phyloP scores from a whole-genome alignment of 148 eudicot genomes.

The Cornus controversa region DNA sequence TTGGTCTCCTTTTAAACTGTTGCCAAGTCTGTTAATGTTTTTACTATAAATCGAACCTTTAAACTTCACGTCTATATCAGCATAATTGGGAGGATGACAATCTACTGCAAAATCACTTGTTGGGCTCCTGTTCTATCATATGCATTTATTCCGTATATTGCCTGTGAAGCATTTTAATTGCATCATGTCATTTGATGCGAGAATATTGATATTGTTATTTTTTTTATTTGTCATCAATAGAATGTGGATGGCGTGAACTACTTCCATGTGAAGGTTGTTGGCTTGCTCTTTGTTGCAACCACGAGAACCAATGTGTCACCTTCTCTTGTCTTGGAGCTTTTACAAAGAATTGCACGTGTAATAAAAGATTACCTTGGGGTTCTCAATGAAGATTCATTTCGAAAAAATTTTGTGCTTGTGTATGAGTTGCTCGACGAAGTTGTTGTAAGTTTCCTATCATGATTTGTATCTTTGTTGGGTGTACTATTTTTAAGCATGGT shows the following conservation, averaged over 20 bases:
- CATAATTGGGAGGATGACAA: not conserved
- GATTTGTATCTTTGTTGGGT: not conserved
- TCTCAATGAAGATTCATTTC: conserved; percentile 80
- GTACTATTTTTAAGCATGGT: not conserved
- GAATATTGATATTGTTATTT: not conserved
- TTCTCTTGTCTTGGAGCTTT: conserved; percentile 84
- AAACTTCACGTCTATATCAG: no score
- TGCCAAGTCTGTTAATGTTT: not conserved
- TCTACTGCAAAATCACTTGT: not conserved
- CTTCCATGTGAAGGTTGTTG: conserved; percentile 96
- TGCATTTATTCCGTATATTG: not conserved
- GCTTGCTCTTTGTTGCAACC: conserved; percentile 89
- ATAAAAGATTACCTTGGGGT: conserved; percentile 95
- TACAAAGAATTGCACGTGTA: conserved; percentile 93
- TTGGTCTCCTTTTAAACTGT: not conserved
- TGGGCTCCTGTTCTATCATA: not conserved
- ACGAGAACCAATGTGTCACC: conserved; percentile 87
- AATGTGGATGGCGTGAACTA: conserved; percentile 93
- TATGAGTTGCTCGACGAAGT: conserved; percentile 98
- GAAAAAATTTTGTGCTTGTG: conserved; percentile 93
- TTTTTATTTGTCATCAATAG: conserved; percentile 36
- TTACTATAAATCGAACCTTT: not conserved
- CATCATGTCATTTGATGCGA: not conserved
- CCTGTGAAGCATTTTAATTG: not conserved
- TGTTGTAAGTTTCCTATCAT: conserved; percentile 53